Evolutionary conservation across 2,329 filamentous ascomycete species (phyloP).

Genomic region (Stachybotrys chlorohalonatus): DNA sequence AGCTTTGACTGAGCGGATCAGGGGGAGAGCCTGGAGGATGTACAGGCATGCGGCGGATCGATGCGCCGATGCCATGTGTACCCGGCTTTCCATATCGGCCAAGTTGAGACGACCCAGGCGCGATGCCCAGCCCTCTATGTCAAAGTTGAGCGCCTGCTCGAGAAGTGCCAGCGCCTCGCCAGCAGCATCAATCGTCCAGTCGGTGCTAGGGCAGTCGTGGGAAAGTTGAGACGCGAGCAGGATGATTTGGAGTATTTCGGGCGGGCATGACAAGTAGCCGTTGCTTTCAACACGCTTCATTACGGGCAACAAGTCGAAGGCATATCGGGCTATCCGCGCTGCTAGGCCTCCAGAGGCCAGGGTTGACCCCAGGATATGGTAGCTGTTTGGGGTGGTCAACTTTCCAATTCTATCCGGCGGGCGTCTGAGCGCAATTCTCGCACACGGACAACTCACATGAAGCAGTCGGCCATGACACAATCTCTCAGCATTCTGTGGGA

Average conservation of each 20-base stretch:
- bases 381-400: constrained; percentile 19
- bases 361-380: constrained; percentile 30
- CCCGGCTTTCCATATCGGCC: constrained; percentile 30
- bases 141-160: constrained; percentile 29
- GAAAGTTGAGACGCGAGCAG: constrained; percentile 34
- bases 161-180: constrained; percentile 30
- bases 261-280: constrained; percentile 32
- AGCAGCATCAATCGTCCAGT: constrained; percentile 20
- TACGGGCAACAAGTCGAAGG: constrained; percentile 27
- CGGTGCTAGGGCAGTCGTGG: constrained; percentile 22
- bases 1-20: constrained; percentile 22
- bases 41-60: constrained; percentile 38
- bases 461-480: constrained; percentile 38
- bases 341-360: constrained; percentile 25
- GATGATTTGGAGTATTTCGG: constrained; percentile 34
- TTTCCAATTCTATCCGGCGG: no score
- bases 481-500: constrained; percentile 29
- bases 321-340: constrained; percentile 28
- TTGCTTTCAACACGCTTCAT: constrained; percentile 32
- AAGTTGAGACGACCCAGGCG: constrained; percentile 25
- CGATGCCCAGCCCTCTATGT: constrained; percentile 32
- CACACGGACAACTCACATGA: constrained; percentile 25
- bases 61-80: constrained; percentile 35
- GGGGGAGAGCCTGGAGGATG: constrained; percentile 32
- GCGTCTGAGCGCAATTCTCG: neutral